Conservation (phyloP, 805 yeast species). For the Yarrowia yakushimensis region DNA sequence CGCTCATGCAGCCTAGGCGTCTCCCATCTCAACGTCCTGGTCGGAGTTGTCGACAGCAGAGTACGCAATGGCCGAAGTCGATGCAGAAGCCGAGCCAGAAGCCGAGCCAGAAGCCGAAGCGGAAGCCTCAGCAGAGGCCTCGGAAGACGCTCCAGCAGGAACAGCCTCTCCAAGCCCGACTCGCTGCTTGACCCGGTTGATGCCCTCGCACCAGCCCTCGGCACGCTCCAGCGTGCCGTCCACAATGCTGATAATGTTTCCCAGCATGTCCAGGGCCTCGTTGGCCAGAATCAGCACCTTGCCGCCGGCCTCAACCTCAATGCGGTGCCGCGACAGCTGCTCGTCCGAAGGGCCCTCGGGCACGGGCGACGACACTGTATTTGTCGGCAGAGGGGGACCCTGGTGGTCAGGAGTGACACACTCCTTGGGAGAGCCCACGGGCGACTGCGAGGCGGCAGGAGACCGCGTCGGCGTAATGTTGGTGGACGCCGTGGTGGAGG, state of each 20-base stretch:
- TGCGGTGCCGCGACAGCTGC: conserved; percentile 25
- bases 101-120: not conserved
- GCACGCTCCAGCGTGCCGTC: conserved; percentile 82
- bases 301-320: conserved; percentile 48
- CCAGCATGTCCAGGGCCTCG: conserved; percentile 84
- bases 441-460: not conserved
- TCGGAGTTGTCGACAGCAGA: not conserved
- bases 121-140: not conserved
- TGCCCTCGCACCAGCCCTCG: conserved; percentile 63
- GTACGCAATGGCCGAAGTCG: not conserved
- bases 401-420: conserved; percentile 21
- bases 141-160: not conserved
- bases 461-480: conserved; percentile 17
- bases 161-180: not conserved
- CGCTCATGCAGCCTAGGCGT: not conserved
- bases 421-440: conserved; percentile 9
- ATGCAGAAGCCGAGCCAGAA: not conserved
- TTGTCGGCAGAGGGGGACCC: conserved; percentile 22
- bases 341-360: conserved; percentile 18
- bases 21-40: conserved; percentile 23
- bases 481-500: conserved; percentile 35
- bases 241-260: conserved; percentile 76
- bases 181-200: conserved; percentile 33
- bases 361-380: conserved; percentile 4
- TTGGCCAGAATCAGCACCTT: conserved; percentile 77